Conservation (phyloP, 352 stramenopile species). For the Pythium myriotylum region DNA sequence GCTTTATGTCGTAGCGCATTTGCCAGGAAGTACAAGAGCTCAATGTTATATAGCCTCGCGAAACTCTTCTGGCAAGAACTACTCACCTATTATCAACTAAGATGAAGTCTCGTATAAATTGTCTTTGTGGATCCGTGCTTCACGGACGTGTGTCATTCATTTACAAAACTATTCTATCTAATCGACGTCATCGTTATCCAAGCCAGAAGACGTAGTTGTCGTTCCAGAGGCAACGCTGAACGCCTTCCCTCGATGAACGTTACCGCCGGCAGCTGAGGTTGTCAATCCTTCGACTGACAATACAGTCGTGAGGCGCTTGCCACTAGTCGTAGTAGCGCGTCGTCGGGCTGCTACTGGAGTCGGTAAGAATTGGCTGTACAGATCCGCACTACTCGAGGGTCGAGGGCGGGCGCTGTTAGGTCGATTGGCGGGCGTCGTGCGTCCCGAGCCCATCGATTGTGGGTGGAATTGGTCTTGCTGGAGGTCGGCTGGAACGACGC, state of each 20-base stretch:
- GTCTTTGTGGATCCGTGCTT: too few species aligned
- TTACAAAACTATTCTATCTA: background rate
- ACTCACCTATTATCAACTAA: too few species aligned
- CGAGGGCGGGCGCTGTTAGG: constrained; percentile 10
- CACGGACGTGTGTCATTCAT: too few species aligned
- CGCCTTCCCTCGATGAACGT: constrained; percentile 10
- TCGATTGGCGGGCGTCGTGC: constrained; percentile 4
- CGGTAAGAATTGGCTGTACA: constrained; percentile 14
- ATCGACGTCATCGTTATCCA: constrained; percentile 9
- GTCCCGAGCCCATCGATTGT: background rate
- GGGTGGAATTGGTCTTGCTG: background rate
- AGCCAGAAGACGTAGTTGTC: constrained; percentile 5
- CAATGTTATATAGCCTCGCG: too few species aligned
- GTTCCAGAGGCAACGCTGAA: constrained; percentile 19
- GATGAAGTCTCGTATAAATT: too few species aligned
- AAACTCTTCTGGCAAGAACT: too few species aligned
- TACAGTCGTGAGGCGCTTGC: constrained; percentile 20
- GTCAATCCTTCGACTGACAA: constrained; percentile 6
- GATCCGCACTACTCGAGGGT: constrained; percentile 17
- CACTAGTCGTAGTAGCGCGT: constrained; percentile 19
- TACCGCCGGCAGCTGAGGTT: background rate
- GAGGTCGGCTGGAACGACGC: constrained; percentile 2
- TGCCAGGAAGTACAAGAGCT: too few species aligned
- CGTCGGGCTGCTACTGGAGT: constrained; percentile 6
- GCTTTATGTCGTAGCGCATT: too few species aligned